phyloP scores from a whole-genome alignment of 78 protist genomes.

The Bigelowiella natans region DNA sequence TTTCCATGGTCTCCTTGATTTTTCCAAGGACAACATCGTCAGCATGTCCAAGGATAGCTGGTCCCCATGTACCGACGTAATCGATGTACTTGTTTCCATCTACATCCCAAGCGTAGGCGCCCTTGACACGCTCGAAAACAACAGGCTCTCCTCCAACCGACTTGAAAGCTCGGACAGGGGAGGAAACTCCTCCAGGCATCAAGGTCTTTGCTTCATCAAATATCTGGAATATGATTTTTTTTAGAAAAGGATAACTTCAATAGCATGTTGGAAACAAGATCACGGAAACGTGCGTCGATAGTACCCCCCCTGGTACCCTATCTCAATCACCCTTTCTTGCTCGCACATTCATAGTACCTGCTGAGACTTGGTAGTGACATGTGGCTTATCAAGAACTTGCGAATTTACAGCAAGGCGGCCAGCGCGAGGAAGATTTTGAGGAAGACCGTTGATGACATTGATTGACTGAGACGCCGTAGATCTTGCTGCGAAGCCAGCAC shows the following conservation, averaged over 20 bases:
- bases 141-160: conserved; percentile 42
- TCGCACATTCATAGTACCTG: not conserved
- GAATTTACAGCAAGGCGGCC: not conserved
- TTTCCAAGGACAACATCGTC: conserved; percentile 15
- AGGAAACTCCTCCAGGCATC: conserved; percentile 44
- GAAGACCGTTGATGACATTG: not conserved
- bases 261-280: not conserved
- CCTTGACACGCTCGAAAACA: conserved; percentile 41
- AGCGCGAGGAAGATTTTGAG: no score
- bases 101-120: conserved; percentile 1
- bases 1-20: not conserved
- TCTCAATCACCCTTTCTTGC: not conserved
- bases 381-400: not conserved
- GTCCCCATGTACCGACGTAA: conserved; percentile 48
- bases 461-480: not conserved
- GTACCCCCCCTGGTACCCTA: not conserved
- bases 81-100: conserved; percentile 47
- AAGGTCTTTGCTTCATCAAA: conserved; percentile 18
- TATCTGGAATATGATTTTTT: not conserved
- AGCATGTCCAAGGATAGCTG: conserved; percentile 38
- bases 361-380: not conserved
- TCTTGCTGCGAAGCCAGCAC: no score
- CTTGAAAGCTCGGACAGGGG: conserved; percentile 46
- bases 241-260: not conserved
- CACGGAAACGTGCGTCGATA: not conserved